Percentiles rank a stretch among this genome's conserved stretches.
These are phyloP conservation scores for Naganishia sp. DNA, from an alignment of 1,284 basidiomycete genomes.

Conservation along the genomic window DNA sequence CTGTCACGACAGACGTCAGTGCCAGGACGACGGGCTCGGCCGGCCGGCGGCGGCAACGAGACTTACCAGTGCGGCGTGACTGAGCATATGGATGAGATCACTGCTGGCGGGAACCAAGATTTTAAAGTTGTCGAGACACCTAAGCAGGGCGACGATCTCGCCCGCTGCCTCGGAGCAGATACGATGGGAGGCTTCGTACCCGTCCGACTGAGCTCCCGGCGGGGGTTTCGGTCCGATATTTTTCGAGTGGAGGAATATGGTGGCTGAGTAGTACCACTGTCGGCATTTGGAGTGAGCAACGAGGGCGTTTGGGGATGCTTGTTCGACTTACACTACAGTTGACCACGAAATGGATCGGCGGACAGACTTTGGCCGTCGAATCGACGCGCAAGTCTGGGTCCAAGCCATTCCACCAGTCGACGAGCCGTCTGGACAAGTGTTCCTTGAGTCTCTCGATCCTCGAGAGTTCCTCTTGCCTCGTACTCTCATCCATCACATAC, in stretches of 20 bases:
- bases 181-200: conserved; percentile 34
- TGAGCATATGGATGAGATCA: conserved; percentile 49
- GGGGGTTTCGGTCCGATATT: conserved; percentile 39
- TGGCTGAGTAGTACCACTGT: conserved; percentile 47
- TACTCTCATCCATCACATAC: conserved; percentile 25
- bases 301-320: neutral
- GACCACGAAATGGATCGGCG: conserved; percentile 47
- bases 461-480: conserved; percentile 26
- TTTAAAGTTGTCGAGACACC: conserved; percentile 42
- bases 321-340: conserved; percentile 40
- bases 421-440: conserved; percentile 38
- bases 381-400: conserved; percentile 42
- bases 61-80: conserved; percentile 46
- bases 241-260: conserved; percentile 46
- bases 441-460: conserved; percentile 31
- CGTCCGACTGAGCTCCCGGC: conserved; percentile 9
- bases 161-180: conserved; percentile 46
- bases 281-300: too few species aligned
- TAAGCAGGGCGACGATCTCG: conserved; percentile 43
- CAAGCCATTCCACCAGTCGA: conserved; percentile 40
- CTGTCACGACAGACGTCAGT: conserved; percentile 35
- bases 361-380: conserved; percentile 32
- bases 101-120: conserved; percentile 45
- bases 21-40: conserved; percentile 37
- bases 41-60: neutral